Evolutionary conservation across 805 yeast species (phyloP), one percentile per base, ranked within the genome.

Genomic region (Kregervanrija delftensis): DNA sequence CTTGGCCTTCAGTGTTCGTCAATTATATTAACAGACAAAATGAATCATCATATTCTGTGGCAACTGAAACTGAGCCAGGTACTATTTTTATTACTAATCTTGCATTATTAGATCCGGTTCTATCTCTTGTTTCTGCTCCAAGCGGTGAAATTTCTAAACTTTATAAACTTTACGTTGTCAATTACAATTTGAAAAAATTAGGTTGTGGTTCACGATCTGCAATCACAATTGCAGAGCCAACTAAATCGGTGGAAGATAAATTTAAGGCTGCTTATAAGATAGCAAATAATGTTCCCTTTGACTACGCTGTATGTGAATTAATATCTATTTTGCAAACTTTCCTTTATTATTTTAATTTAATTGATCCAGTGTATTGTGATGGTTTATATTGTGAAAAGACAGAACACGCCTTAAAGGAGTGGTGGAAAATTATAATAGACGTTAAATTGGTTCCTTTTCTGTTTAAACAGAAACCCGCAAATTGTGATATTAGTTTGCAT

Each of bases 171-270:
- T 91, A 86, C 58, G 74, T 76, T 41, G 78, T 86, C 9, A 90
- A 89, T 58, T 81, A 86, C 44, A 81, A 89, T 63, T 66, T 93
- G 54, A 77, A 84, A 51, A 76, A 86, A 53, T 61, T 89, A 42
- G 79, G 81, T 16, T 91, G 98, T 63, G 84, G 88, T 43, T 95
- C 97, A 9, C 70, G 99, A 47, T 80, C 96, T 0, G 83, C 89
- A 0, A 70, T 89, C 39, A 64, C 88, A 32, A 69, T 86, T 11
- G 71, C 81, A n/a, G 70, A 71, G 30, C 87, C 96, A 0, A 68
- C 95, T 0, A 86, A 79, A 53, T 85, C 96, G 0, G 76, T 82
- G 8, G 85, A 79, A 50, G 90, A 86, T 53, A 91, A 89, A 57
- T 90, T 91, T 59, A 67, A 85, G 32, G 84, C 85, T 49, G 69